These are phyloP conservation scores for Pseudopithomyces chartarum DNA, from an alignment of 2,329 filamentous ascomycete species.

Conservation along the genomic window DNA sequence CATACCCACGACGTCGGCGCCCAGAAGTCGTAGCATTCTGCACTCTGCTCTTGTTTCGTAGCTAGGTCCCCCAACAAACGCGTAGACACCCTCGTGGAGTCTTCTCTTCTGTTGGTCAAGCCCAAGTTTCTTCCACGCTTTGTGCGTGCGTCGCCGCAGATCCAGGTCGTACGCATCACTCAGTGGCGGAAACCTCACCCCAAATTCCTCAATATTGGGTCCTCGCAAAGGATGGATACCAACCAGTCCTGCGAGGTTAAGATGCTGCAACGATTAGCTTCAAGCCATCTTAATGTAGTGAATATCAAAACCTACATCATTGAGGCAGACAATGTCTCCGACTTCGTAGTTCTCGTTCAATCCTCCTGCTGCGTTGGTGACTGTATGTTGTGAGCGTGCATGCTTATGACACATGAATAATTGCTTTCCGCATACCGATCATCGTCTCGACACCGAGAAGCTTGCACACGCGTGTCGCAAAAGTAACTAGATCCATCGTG, in stretches of 20 bases:
- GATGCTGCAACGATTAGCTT: slow-evolving; percentile 53
- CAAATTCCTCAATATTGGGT: slow-evolving; percentile 66
- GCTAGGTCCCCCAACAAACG: slow-evolving; percentile 66
- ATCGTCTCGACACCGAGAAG: slow-evolving; percentile 65
- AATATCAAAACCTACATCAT: slow-evolving; percentile 57
- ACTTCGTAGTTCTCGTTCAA: slow-evolving; percentile 67
- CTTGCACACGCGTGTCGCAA: slow-evolving; percentile 68
- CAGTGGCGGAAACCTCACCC: slow-evolving; percentile 65
- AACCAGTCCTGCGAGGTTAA: slow-evolving; percentile 66
- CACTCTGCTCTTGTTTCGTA: slow-evolving; percentile 71
- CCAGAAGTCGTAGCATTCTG: slow-evolving; percentile 63
- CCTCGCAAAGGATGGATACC: slow-evolving; percentile 66
- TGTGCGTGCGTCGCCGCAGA: slow-evolving; percentile 61
- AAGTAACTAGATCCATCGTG: slow-evolving; percentile 65
- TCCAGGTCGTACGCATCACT: slow-evolving; percentile 70
- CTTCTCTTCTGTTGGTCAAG: slow-evolving; percentile 53
- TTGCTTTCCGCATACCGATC: slow-evolving; percentile 50
- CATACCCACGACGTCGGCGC: slow-evolving; percentile 74
- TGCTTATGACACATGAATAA: not conserved
- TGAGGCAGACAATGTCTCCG: slow-evolving; percentile 68
- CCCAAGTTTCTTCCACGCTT: slow-evolving; percentile 59
- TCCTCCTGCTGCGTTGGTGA: slow-evolving; percentile 71
- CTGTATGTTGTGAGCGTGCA: slow-evolving; percentile 41
- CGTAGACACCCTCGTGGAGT: slow-evolving; percentile 69
- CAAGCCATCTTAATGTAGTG: not conserved